Percentiles rank a stretch among this genome's conserved stretches.
Conservation (phyloP, 257 asterid species). For the Rauvolfia tetraphylla region DNA sequence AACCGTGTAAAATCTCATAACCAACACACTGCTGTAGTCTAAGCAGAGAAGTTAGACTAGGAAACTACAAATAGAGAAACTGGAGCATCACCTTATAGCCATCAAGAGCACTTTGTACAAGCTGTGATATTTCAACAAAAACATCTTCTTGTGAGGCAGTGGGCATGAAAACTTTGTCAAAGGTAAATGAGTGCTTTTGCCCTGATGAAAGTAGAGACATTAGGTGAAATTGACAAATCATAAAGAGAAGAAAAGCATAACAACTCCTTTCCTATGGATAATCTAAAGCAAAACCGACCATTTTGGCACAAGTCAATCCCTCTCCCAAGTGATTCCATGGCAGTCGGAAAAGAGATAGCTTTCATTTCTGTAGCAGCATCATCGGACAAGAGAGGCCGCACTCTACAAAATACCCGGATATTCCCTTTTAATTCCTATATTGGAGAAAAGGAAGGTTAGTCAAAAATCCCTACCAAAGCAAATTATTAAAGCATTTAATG, state of each 20-base stretch:
- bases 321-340: conserved; percentile 65
- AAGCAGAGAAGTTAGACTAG: background rate
- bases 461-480: background rate
- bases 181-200: conserved; percentile 77
- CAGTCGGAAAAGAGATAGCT: conserved; percentile 67
- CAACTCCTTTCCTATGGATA: background rate
- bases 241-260: conserved; percentile 4
- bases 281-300: conserved; percentile 38
- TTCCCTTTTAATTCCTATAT: conserved; percentile 90
- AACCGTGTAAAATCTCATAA: background rate
- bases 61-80: background rate
- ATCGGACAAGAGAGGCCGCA: conserved; percentile 77
- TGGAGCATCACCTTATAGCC: conserved; percentile 74
- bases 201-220: conserved; percentile 37
- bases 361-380: conserved; percentile 62
- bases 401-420: conserved; percentile 91
- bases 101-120: conserved; percentile 97
- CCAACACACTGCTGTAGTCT: background rate
- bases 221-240: conserved; percentile 3
- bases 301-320: conserved; percentile 76
- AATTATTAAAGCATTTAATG: background rate
- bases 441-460: conserved; percentile 9
- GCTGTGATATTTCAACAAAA: conserved; percentile 92
- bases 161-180: conserved; percentile 82
- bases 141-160: conserved; percentile 85